phyloP scores from a whole-genome alignment of 371 early-diverging fungal genomes.

The Rhizopus arrhizus region DNA sequence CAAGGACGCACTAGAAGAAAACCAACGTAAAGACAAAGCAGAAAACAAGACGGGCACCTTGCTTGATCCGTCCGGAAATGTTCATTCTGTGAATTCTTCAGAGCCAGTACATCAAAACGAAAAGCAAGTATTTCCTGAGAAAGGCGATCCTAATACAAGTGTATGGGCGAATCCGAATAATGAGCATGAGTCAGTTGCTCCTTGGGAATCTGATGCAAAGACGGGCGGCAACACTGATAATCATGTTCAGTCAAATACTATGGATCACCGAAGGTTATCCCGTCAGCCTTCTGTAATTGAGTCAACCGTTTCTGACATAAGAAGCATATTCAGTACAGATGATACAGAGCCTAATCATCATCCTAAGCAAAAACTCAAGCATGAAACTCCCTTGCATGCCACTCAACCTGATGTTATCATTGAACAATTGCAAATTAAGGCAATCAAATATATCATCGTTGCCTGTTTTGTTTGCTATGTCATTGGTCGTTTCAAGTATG shows the following conservation, averaged over 20 bases:
- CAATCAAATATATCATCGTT: conserved; percentile 34
- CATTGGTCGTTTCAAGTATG: conserved; percentile 28
- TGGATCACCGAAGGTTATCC: conserved; percentile 62
- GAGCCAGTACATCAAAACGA: background rate
- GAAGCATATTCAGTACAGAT: conserved; percentile 17
- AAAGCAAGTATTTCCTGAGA: conserved; percentile 10
- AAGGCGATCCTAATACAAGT: conserved; percentile 9
- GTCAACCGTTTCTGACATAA: conserved; percentile 49
- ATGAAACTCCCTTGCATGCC: conserved; percentile 22
- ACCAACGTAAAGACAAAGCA: background rate
- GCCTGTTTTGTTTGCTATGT: conserved; percentile 31
- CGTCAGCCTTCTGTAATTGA: conserved; percentile 64
- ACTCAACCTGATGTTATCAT: conserved; percentile 29
- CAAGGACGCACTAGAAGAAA: conserved; percentile 7
- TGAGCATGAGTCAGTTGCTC: conserved; percentile 3
- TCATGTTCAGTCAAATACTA: background rate
- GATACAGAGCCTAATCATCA: background rate
- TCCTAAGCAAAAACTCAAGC: conserved; percentile 11
- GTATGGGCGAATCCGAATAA: conserved; percentile 21
- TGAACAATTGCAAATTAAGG: conserved; percentile 30
- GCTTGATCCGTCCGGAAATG: conserved; percentile 22
- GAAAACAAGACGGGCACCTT: conserved; percentile 24
- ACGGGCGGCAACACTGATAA: background rate
- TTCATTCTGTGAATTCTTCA: background rate
- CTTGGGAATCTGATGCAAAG: conserved; percentile 3